Percentiles rank a stretch among this genome's conserved stretches.
These are phyloP conservation scores for Trematosphaeria pertusa DNA, from an alignment of 2,329 filamentous ascomycete genomes.

Conservation along the genomic window DNA sequence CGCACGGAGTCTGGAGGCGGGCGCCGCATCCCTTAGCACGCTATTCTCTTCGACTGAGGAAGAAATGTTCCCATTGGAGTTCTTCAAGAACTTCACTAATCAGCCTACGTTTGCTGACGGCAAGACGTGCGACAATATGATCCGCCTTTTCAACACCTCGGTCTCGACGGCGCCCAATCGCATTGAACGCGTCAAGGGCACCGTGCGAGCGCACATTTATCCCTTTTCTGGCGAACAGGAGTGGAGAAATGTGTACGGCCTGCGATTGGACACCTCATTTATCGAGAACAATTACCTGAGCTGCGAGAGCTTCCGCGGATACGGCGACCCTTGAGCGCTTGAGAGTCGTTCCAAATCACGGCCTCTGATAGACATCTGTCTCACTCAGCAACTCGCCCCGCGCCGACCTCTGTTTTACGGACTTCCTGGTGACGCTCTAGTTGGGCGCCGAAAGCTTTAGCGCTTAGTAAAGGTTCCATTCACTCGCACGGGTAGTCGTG, in stretches of 20 bases:
- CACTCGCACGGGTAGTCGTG: too few species aligned
- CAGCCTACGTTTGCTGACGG: slow-evolving; percentile 58
- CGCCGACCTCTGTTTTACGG: too few species aligned
- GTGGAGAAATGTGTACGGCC: slow-evolving; percentile 41
- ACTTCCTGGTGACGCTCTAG: too few species aligned
- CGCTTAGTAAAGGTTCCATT: too few species aligned
- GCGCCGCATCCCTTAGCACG: slow-evolving; percentile 29
- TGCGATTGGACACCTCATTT: slow-evolving; percentile 49
- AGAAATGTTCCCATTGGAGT: slow-evolving; percentile 49
- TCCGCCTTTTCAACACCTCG: slow-evolving; percentile 55
- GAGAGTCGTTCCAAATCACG: slow-evolving; percentile 61
- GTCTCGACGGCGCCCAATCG: slow-evolving; percentile 44
- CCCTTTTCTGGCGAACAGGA: slow-evolving; percentile 38
- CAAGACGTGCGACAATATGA: slow-evolving; percentile 54
- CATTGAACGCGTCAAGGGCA: slow-evolving; percentile 45
- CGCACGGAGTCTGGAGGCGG: slow-evolving; percentile 19
- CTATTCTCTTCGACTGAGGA: slow-evolving; percentile 18
- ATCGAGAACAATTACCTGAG: slow-evolving; percentile 50
- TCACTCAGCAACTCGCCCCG: too few species aligned
- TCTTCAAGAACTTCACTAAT: slow-evolving; percentile 62
- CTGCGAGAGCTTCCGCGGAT: slow-evolving; percentile 41
- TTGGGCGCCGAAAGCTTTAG: too few species aligned
- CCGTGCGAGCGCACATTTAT: slow-evolving; percentile 34
- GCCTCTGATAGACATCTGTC: slow-evolving; percentile 60
- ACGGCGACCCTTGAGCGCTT: slow-evolving; percentile 48